Conservation (phyloP, 371 early-diverging fungal species). For the Mortierella sp. region DNA sequence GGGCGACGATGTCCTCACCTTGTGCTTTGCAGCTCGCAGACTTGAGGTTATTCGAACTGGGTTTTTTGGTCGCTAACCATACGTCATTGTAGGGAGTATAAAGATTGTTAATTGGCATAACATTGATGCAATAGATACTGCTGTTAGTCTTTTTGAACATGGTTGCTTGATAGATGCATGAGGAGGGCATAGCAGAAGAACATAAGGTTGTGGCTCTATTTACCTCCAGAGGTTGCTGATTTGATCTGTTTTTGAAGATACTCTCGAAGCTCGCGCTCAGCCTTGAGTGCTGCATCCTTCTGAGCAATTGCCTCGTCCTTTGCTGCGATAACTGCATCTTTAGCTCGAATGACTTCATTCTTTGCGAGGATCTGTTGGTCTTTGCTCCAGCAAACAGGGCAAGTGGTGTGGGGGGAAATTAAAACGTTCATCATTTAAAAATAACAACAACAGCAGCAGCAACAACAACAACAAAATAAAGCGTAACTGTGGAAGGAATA, state of each 20-base stretch:
- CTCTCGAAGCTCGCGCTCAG: slow-evolving; percentile 36
- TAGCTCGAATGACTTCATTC: slow-evolving; percentile 46
- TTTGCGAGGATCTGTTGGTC: slow-evolving; percentile 41
- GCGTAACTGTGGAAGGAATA: neutral
- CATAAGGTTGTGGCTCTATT: neutral
- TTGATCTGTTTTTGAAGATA: slow-evolving; percentile 46
- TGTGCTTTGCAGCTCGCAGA: slow-evolving; percentile 39
- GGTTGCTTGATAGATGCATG: too few relatives aligned
- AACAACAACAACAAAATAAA: neutral
- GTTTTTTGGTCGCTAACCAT: slow-evolving; percentile 16
- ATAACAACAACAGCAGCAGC: neutral
- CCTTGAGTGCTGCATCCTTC: slow-evolving; percentile 40
- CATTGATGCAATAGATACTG: too few relatives aligned
- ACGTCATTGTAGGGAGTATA: neutral
- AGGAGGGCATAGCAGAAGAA: neutral
- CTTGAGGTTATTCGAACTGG: slow-evolving; percentile 18
- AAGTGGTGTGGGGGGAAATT: slow-evolving; percentile 4
- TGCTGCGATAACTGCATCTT: slow-evolving; percentile 45
- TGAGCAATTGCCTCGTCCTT: slow-evolving; percentile 49
- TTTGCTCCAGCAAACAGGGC: slow-evolving; percentile 37
- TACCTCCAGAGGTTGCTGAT: slow-evolving; percentile 24
- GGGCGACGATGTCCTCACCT: slow-evolving; percentile 14
- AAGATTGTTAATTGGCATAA: too few relatives aligned
- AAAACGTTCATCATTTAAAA: slow-evolving; percentile 1
- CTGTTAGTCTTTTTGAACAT: too few relatives aligned